Base-by-base conservation (phyloP, 108 stramenopile genomes). In the Discostella stelligeroides region DNA sequence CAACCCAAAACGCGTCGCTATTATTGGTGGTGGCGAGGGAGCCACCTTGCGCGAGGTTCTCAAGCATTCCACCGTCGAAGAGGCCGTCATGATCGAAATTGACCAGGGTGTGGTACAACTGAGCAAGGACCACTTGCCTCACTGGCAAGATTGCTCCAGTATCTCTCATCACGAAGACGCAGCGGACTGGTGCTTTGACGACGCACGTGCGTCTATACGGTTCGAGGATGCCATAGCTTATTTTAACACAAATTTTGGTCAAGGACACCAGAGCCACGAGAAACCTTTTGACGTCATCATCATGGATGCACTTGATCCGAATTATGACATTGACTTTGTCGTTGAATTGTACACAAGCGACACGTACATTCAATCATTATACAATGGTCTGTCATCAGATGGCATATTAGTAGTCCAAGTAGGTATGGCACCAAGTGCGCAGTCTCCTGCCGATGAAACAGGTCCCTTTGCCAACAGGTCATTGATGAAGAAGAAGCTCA, bases 21-120 rank as follows among this genome's bases (percentile, higher is more conserved):
- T 98, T 46, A 84, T 97, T 57, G 95, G 95, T 14, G 96, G 96
- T 11, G 98, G 96, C 15, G 96, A 96, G 82, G 91, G 95, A 14
- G 88, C 90, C 7, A 88, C 90, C 7, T 68, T 92, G 30, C 81
- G 90, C 17, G 90, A 92, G 64, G 83, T 96, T 46, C 62, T 95
- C 24, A 90, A 91, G 70, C 94, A 96, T 75, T 86, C 80, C 4
- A 83, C 87, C 0, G 78, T 91, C 8, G 92, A 97, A 59, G 70
- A 86, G 48, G 90, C 79, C 14, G 81, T 89, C 54, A 97, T 97
- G 95, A 85, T 96, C 43, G 97, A 96, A 66, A 81, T 96, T 49
- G 97, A 92, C 68, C 84, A 88, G 2, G 77, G 66, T 46, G 53
- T 86, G 8, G 86, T 96, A 14, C 80, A 89, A 66, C 56, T 86